Evolutionary conservation across 257 asterid species (phyloP).

Genomic region (Nicotiana benthamiana): DNA sequence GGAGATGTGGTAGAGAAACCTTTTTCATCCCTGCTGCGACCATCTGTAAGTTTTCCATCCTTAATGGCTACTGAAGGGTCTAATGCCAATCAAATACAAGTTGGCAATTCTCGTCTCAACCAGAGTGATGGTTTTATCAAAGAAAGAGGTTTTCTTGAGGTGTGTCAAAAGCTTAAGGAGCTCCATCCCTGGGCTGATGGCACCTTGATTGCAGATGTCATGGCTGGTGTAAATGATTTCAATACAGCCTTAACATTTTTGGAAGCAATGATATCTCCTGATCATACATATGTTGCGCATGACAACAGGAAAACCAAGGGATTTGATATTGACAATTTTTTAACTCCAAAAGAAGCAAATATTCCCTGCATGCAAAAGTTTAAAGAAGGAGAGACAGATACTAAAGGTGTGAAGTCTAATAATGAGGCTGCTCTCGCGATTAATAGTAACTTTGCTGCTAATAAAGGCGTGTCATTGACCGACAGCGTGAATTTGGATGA

Average conservation of each 20-base stretch:
- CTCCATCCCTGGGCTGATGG: constrained; percentile 66
- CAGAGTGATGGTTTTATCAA: neutral
- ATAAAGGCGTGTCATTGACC: constrained; percentile 13
- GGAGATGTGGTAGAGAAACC: constrained; percentile 32
- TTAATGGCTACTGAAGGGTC: constrained; percentile 10
- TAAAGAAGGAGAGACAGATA: neutral
- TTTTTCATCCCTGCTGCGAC: constrained; percentile 44
- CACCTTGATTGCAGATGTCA: constrained; percentile 65
- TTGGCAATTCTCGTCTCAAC: constrained; percentile 5
- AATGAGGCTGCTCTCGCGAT: neutral
- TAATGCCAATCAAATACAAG: constrained; percentile 13
- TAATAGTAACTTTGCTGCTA: constrained; percentile 6
- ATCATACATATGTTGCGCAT: neutral
- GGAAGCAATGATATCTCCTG: constrained; percentile 38
- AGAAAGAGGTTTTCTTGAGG: constrained; percentile 6
- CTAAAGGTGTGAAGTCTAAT: neutral
- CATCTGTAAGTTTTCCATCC: constrained; percentile 32
- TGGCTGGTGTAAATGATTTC: constrained; percentile 49
- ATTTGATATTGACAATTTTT: neutral
- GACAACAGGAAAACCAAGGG: constrained; percentile 13
- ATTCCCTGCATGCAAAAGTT: neutral
- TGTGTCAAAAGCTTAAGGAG: constrained; percentile 33
- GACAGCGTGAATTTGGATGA: constrained; percentile 13
- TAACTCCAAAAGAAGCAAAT: neutral
- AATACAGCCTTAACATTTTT: constrained; percentile 42